Conservation (phyloP, 1,139 yeast genomes). For the Yamadazyma epiphylla region DNA sequence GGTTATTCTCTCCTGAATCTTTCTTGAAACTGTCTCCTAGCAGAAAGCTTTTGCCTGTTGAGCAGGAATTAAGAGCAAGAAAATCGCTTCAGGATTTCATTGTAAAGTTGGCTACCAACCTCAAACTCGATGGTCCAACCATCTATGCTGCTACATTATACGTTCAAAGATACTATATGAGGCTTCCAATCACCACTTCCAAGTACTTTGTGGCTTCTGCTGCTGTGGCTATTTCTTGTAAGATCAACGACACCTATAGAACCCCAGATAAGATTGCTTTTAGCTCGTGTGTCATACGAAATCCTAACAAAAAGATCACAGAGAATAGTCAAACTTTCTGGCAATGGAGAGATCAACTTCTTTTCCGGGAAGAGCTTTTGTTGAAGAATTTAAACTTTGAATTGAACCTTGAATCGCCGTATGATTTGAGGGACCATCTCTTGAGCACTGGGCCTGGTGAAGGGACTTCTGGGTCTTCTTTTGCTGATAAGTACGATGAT, state of each 20-base stretch:
- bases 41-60: constrained; percentile 21
- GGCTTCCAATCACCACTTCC: constrained; percentile 41
- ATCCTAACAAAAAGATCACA: constrained; percentile 28
- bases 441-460: constrained; percentile 5
- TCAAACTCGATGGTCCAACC: constrained; percentile 42
- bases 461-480: constrained; percentile 6
- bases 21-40: constrained; percentile 30
- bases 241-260: constrained; percentile 41
- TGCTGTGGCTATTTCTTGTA: constrained; percentile 41
- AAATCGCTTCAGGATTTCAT: constrained; percentile 41
- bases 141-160: constrained; percentile 43
- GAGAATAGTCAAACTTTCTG: constrained; percentile 42
- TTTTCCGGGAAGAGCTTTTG: constrained; percentile 42
- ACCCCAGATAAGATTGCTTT: constrained; percentile 44
- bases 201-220: constrained; percentile 47
- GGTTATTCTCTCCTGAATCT: constrained; percentile 33
- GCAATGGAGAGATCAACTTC: constrained; percentile 46
- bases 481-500: constrained; percentile 24
- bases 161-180: constrained; percentile 39
- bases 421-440: constrained; percentile 27
- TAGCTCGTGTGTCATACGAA: constrained; percentile 31
- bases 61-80: constrained; percentile 36
- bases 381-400: constrained; percentile 40
- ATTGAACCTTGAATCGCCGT: constrained; percentile 37
- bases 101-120: constrained; percentile 31